A percentile compares a stretch with the other conserved stretches of the same genome.
These are phyloP conservation scores for Alternaria dauci DNA, from an alignment of 2,329 filamentous ascomycete genomes.

Conservation along the genomic window DNA sequence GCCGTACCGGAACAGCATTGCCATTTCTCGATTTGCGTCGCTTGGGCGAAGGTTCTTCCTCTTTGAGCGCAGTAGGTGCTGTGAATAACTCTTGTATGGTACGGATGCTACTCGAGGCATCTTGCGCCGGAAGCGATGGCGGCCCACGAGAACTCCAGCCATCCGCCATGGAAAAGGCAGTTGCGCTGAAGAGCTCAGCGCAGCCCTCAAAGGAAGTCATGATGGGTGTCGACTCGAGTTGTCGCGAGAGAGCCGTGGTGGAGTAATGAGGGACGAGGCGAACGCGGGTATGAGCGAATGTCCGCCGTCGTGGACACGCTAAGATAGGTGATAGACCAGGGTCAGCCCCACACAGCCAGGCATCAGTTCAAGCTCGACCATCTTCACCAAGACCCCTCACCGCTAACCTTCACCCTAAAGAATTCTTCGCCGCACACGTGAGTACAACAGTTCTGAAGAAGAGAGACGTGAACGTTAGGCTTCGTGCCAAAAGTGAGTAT, in stretches of 20 bases:
- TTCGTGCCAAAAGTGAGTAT: background rate
- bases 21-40: constrained; percentile 36
- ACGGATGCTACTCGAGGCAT: constrained; percentile 20
- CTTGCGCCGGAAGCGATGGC: constrained; percentile 14
- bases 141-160: background rate
- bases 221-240: background rate
- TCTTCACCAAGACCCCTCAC: background rate
- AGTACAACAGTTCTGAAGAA: background rate
- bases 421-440: background rate
- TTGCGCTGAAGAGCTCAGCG: constrained; percentile 25
- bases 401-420: background rate
- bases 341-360: constrained; percentile 16
- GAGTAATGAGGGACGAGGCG: constrained; percentile 7
- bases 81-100: constrained; percentile 30
- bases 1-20: background rate
- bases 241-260: background rate
- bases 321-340: constrained; percentile 24
- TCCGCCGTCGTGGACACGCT: constrained; percentile 26
- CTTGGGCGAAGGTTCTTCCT: constrained; percentile 35
- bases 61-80: constrained; percentile 4
- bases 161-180: background rate
- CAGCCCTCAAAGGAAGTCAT: constrained; percentile 33
- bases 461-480: background rate
- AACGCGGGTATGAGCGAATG: constrained; percentile 18
- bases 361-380: constrained; percentile 6